These are phyloP conservation scores for Hevea brasiliensis DNA, from an alignment of 345 rosid species.

Conservation along the genomic window DNA sequence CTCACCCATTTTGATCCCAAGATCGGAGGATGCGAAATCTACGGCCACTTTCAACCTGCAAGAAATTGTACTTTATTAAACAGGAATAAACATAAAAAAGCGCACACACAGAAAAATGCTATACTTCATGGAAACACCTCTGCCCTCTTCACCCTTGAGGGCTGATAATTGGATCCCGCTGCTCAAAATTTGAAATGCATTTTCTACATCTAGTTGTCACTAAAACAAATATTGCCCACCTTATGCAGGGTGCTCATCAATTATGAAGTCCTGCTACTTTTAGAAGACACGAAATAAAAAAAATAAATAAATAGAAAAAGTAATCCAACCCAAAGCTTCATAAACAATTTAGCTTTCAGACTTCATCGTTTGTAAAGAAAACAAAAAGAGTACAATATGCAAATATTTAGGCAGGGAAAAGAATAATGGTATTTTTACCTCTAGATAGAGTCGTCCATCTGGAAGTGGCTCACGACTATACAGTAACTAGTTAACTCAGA, in stretches of 20 bases:
- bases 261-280: too few species aligned
- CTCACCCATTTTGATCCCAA: conserved; percentile 99
- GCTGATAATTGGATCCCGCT: too few species aligned
- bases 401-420: neutral
- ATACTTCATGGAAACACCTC: neutral
- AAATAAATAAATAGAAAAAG: too few species aligned
- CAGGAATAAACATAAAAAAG: neutral
- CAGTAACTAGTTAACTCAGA: neutral
- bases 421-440: conserved; percentile 42
- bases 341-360: too few species aligned
- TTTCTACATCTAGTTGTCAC: too few species aligned
- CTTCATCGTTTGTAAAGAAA: too few species aligned
- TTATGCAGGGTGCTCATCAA: too few species aligned
- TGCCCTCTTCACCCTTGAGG: too few species aligned
- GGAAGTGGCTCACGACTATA: conserved; percentile 92
- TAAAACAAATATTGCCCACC: too few species aligned
- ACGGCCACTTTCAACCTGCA: conserved; percentile 82
- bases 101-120: neutral
- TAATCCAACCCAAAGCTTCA: neutral
- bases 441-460: conserved; percentile 82
- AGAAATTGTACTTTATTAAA: conserved; percentile 9
- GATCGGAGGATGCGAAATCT: conserved; percentile 70
- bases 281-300: too few species aligned
- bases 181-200: too few species aligned
- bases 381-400: too few species aligned